Conservation (phyloP, 2,329 filamentous ascomycete genomes). For the Sclerotinia subarctica region DNA sequence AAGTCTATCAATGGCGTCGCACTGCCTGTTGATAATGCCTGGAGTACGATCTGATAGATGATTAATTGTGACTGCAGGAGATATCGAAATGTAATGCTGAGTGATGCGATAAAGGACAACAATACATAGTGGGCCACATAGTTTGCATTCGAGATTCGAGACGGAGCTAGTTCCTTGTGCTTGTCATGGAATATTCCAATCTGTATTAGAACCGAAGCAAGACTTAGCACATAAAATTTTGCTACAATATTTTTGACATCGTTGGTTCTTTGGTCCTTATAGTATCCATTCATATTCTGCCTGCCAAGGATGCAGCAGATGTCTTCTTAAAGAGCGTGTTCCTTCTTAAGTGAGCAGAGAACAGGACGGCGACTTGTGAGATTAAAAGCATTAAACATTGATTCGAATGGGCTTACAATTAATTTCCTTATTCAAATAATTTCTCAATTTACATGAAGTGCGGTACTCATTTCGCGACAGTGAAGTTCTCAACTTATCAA, state of each 20-base stretch:
- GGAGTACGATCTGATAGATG: slow-evolving; percentile 38
- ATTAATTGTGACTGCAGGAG: no score
- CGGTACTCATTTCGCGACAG: background rate
- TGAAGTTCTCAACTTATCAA: background rate
- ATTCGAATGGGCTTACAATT: background rate
- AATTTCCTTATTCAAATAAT: background rate
- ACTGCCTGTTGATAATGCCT: slow-evolving; percentile 41
- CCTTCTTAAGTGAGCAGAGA: background rate
- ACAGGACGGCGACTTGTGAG: background rate
- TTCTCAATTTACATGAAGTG: background rate
- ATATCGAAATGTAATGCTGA: background rate
- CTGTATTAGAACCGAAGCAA: background rate
- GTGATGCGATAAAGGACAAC: background rate
- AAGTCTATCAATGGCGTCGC: slow-evolving; percentile 40
- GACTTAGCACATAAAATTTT: background rate
- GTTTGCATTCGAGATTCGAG: background rate
- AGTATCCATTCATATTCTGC: background rate
- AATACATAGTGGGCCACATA: background rate
- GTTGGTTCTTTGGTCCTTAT: background rate
- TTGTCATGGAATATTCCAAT: background rate
- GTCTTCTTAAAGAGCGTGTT: background rate
- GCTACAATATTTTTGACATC: no score
- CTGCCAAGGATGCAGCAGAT: slow-evolving; percentile 6
- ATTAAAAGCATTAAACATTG: background rate
- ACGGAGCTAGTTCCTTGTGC: background rate